A percentile compares a stretch with the other conserved stretches of the same genome.
Conservation (phyloP, 371 early-diverging fungal genomes). For the Mucor velutinosus region DNA sequence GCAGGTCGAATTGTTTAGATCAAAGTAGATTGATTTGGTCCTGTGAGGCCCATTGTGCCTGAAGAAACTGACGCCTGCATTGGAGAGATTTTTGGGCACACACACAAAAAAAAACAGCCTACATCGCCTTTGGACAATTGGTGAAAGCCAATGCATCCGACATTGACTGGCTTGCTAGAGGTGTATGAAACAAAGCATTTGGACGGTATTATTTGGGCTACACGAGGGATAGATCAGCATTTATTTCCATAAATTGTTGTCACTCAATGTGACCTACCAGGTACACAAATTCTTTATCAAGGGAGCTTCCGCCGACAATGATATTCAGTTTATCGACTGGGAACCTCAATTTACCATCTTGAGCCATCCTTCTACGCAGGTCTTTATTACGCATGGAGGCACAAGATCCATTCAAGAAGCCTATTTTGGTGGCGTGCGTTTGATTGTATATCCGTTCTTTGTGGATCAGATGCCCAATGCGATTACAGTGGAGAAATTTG, state of each 20-base stretch:
- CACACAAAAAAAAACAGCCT: conserved; percentile 26
- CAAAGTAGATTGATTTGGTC: conserved; percentile 13
- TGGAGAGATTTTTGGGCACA: conserved; percentile 19
- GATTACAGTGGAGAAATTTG: conserved; percentile 2
- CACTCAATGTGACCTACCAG: neutral
- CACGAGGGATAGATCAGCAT: neutral
- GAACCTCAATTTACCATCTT: conserved; percentile 46
- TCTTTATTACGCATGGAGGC: conserved; percentile 47
- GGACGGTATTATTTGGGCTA: conserved; percentile 42
- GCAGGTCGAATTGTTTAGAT: neutral
- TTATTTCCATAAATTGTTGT: neutral
- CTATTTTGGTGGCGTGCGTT: conserved; percentile 24
- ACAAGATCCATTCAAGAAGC: conserved; percentile 37
- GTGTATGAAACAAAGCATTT: conserved; percentile 12
- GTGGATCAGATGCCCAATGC: conserved; percentile 36
- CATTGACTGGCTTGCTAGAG: conserved; percentile 20
- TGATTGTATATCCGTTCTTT: conserved; percentile 40
- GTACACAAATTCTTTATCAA: neutral
- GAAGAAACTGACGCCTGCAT: conserved; percentile 9
- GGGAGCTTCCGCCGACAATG: neutral
- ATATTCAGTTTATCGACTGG: conserved; percentile 19
- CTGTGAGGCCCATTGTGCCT: conserved; percentile 36
- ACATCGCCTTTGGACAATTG: conserved; percentile 42
- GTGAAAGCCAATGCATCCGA: conserved; percentile 1
- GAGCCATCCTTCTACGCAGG: conserved; percentile 27